Conservation (phyloP, 2,329 filamentous ascomycete species). For the Ophiobolus disseminans region DNA sequence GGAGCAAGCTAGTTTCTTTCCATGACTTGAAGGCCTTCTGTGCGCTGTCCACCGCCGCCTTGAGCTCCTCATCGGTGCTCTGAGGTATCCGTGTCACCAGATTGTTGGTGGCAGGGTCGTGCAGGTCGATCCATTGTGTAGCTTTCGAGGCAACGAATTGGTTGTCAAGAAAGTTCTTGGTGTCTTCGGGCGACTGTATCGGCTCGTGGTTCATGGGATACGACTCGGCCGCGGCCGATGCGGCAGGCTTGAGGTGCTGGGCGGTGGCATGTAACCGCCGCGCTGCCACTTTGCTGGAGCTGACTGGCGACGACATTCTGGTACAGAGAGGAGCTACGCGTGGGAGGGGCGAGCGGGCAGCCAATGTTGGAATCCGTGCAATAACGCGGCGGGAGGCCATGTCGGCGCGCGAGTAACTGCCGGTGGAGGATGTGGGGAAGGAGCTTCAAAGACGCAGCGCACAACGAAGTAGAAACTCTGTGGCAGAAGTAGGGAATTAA, state of each 20-base stretch:
- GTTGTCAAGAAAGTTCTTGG: slow-evolving; percentile 84
- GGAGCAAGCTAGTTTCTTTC: slow-evolving; percentile 74
- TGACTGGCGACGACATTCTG: slow-evolving; percentile 50
- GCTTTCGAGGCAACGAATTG: slow-evolving; percentile 73
- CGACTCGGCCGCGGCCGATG: slow-evolving; percentile 59
- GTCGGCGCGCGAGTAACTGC: slow-evolving; percentile 24
- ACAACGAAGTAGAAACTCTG: background rate
- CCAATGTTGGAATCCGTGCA: slow-evolving; percentile 51
- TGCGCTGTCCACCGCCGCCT: slow-evolving; percentile 76
- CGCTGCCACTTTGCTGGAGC: slow-evolving; percentile 50
- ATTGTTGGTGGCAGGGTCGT: slow-evolving; percentile 86
- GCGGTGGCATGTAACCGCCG: slow-evolving; percentile 63
- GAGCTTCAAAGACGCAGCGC: slow-evolving; percentile 5
- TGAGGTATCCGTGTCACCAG: slow-evolving; percentile 83
- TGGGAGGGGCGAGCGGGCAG: slow-evolving; percentile 46
- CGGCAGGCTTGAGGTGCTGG: slow-evolving; percentile 57
- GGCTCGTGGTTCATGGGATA: slow-evolving; percentile 77
- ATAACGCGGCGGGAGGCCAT: slow-evolving; percentile 58
- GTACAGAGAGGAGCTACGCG: slow-evolving; percentile 45
- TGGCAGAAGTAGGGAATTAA: background rate
- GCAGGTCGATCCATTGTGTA: slow-evolving; percentile 76
- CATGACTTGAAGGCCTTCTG: slow-evolving; percentile 77
- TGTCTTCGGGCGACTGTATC: slow-evolving; percentile 71
- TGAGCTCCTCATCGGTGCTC: slow-evolving; percentile 78
- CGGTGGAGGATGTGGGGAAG: slow-evolving; percentile 12